Base-by-base conservation (phyloP, 1,284 basidiomycete genomes). In the Naganishia sp. region DNA sequence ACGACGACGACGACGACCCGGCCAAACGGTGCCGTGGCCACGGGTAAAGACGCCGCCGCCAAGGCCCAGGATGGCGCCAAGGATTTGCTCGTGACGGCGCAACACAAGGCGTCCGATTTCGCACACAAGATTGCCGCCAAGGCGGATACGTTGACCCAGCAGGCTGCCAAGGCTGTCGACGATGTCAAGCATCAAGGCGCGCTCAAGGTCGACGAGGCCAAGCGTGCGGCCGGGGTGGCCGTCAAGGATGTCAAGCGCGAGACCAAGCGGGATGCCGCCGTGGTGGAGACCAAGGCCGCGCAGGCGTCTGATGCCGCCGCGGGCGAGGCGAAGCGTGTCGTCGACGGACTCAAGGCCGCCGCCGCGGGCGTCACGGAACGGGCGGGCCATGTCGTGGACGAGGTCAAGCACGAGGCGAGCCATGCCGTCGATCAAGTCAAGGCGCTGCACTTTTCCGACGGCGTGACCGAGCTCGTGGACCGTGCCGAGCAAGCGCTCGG, bases 381-480 rank as follows among this genome's bases (percentile, higher is more conserved):
- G 36, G 36, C 36, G 4, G 36, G 36, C 36, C 36, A 39, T 39
- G 36, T 13, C 36, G 36, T 39, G 10, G 36, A 39, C 36, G 45
- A 36, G 18, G 54, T 68, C 64, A 73, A 73, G 56, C 70, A 70
- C 28, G 73, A 75, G 69, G 73, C 74, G 9, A 64, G 59, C 31
- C 66, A 72, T 21, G 72, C 69, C 31, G 72, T 71, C n/a, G 44
- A 69, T 13, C 50, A 81, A 71, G 81, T 86, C 72, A 81, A 84
- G 69, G 79, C 81, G 0, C 80, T 81, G 13, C 82, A 86, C 72
- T 83, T 86, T 57, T 83, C 85, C 2, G 84, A 86, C 25, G 88
- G 87, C 64, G 81, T 90, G 3, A 82, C 85, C 63, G 86, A 87
- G 5, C 83, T 91, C 39, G 83, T 89, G 4, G 77, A 78, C 46